Evolutionary conservation across 495 filamentous ascomycete species (phyloP), one percentile per base, ranked within the genome.

Genomic region (Stereocaulon alpinum): DNA sequence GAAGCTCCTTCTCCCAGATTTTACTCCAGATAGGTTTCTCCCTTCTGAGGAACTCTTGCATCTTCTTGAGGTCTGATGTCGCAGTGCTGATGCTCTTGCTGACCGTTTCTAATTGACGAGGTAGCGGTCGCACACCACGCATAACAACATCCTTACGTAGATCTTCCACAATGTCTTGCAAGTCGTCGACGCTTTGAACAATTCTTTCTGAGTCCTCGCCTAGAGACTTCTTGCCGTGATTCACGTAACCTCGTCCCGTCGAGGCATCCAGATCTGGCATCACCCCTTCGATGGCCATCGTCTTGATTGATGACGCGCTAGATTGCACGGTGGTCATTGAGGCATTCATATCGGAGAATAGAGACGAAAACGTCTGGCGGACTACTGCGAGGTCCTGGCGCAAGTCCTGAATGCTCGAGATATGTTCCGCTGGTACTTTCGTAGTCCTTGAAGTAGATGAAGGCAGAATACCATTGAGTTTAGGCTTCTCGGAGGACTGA

Each of bases 21-120:
- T 95, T 95, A 27, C 87, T 94, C 89, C 93, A 99, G 48, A 95
- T 74, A 0, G 93, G 93, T 72, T 94, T 95, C 79, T 99, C 93
- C 27, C 79, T 79, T 64, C 85, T 86, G 69, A 97, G 79, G 76
- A 86, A 96, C 42, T 95, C 91, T 63, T 93, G 84, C 84, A 97
- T 88, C 75, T 89, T 91, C 82, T 90, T 95, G 44, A 99, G 84
- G 66, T 96, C 90, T 61, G 87, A 80, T 53, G 85, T 88, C 14
- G 89, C 85, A 58, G 75, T 69, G 59, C 86, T 83, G 59, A 97
- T 88, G 63, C 96, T 92, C 66, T 91, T 92, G 58, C 86, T 82
- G 18, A 96, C 91, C 45, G 71, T 76, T 69, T 96, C 91, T 56
- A 99, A 80, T 72, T 95, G 90, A 20, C 89, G 80, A n/a, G 92